Evolutionary conservation across 257 asterid species (phyloP).

Genomic region (Petunia axillaris): DNA sequence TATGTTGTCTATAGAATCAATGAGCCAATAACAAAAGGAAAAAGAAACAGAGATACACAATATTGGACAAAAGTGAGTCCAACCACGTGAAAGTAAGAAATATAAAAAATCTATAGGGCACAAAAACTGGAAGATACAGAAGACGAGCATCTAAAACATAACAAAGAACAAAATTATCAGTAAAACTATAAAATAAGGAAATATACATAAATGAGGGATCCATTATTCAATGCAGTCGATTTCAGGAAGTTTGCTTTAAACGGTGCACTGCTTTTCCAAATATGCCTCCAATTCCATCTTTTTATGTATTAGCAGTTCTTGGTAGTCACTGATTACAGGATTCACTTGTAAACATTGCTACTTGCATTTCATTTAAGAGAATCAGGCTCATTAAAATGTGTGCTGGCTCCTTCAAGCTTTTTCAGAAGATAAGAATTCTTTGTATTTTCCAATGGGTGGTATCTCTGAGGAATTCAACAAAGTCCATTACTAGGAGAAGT

Average conservation of each 20-base stretch:
- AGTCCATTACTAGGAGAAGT: neutral
- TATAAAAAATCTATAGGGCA: slow-evolving; percentile 9
- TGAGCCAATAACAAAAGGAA: neutral
- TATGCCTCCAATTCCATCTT: too few relatives aligned
- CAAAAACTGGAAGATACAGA: slow-evolving; percentile 10
- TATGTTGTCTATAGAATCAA: neutral
- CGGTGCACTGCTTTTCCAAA: too few relatives aligned
- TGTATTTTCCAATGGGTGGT: neutral
- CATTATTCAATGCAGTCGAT: too few relatives aligned
- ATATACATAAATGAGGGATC: neutral
- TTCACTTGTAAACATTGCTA: too few relatives aligned
- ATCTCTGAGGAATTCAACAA: neutral
- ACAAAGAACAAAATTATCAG: neutral
- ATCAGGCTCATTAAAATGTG: too few relatives aligned
- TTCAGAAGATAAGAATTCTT: too few relatives aligned
- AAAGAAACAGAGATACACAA: neutral
- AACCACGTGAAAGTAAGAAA: slow-evolving; percentile 16
- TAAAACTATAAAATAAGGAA: neutral
- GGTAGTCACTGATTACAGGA: too few relatives aligned
- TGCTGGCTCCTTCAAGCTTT: too few relatives aligned
- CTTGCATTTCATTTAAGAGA: too few relatives aligned
- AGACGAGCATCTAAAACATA: neutral
- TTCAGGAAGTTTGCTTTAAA: too few relatives aligned
- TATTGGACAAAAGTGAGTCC: neutral
- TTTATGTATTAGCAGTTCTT: too few relatives aligned